Base-by-base conservation (phyloP, 2,329 filamentous ascomycete species). In the Curvularia sp. region DNA sequence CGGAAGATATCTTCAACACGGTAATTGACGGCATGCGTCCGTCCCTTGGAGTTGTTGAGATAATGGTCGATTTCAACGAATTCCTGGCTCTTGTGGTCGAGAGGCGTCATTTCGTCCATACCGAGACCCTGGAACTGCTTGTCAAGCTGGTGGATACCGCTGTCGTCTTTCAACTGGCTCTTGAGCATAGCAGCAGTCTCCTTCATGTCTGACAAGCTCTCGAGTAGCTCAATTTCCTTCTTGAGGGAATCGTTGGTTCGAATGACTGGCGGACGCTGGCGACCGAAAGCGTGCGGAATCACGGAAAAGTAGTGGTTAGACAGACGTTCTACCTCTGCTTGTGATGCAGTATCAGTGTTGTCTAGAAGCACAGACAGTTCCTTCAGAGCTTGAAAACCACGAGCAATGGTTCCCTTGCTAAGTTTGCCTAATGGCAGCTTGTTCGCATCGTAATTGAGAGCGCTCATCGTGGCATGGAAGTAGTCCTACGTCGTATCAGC, bases 391-490 rank as follows among this genome's bases (percentile, higher is more conserved):
- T 92, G 85, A 72, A 91, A 96, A 7, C 92, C 93, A 13, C 84
- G 83, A 27, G 82, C 84, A 64, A 96, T 89, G 19, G 91, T 95
- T 12, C 84, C 79, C 69, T 93, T 92, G 81, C 90, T 92, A 23
- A 96, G 83, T 73, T 95, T 96, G 4, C 92, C 93, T 1, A 96
- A 80, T 0, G 92, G 92, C 39, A 96, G 80, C 75, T 96, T 96
- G 63, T 89, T 82, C 9, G 84, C 82, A 65, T 92, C 88, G 66
- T 92, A 92, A 64, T 90, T 90, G 64, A 92, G 80, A 1, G 84
- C 80, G 1, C 77, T 74, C 87, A 92, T 90, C 34, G 86, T 85
- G 8, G 83, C 83, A 21, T 85, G 81, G 75, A 96, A 92, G 72
- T 89, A 88, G 21, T 87, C 74, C 56, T 57, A 8, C 4, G 10